Percentiles rank a stretch among this genome's conserved stretches.
Evolutionary conservation across 140 eudicot species (phyloP).

Genomic region (Anethum foeniculum): DNA sequence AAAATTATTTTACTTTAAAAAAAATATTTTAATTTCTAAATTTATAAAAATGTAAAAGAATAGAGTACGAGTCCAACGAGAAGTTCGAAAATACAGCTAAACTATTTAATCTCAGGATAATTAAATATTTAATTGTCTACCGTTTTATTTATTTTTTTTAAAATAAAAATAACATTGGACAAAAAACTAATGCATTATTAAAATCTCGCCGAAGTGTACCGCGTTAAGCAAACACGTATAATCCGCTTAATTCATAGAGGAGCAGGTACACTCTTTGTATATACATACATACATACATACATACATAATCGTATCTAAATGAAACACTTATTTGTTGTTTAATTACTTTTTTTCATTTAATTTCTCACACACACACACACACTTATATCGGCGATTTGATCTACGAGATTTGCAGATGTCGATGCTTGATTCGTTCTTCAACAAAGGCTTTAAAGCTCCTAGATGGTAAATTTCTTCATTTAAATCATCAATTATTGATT

Average conservation of each 20-base stretch:
- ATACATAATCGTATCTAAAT: neutral
- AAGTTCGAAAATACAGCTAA: no score
- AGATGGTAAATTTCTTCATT: conserved; percentile 42
- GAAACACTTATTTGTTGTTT: neutral
- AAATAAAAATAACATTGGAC: no score
- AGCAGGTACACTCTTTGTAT: neutral
- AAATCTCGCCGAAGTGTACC: neutral
- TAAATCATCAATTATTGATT: neutral
- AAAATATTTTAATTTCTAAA: no score
- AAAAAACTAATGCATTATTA: neutral
- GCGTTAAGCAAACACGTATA: neutral
- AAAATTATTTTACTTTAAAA: no score
- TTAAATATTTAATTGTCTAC: no score
- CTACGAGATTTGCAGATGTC: conserved; percentile 19
- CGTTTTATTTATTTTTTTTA: no score
- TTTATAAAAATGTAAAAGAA: no score
- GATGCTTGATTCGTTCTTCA: conserved; percentile 73
- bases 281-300: neutral
- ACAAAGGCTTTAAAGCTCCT: conserved; percentile 57
- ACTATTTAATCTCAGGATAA: no score
- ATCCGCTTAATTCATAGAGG: neutral
- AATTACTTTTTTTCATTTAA: neutral
- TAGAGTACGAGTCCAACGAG: no score
- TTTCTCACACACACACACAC: neutral
- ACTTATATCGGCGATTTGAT: neutral